phyloP scores from a whole-genome alignment of 176 grass and related monocot species.

The Lolium perenne region DNA sequence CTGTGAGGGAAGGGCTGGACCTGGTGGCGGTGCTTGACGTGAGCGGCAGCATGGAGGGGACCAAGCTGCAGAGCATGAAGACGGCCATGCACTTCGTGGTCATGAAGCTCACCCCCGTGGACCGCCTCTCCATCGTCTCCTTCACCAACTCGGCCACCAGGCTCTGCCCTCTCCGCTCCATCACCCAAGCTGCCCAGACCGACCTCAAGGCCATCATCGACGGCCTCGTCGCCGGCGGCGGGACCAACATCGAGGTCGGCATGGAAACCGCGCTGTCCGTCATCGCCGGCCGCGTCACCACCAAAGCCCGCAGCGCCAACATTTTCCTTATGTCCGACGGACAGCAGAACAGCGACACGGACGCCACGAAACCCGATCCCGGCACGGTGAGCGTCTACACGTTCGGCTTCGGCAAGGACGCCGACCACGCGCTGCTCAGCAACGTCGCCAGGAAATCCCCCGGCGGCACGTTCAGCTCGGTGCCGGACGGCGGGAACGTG shows the following conservation, averaged over 20 bases:
- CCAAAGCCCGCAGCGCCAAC: slow-evolving; percentile 9
- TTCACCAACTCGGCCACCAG: slow-evolving; percentile 14
- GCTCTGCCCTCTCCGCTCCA: slow-evolving; percentile 36
- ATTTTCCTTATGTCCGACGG: slow-evolving; percentile 44
- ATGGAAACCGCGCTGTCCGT: slow-evolving; percentile 22
- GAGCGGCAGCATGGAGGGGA: slow-evolving; percentile 17
- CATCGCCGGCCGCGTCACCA: slow-evolving; percentile 15
- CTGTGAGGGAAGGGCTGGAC: slow-evolving; percentile 6
- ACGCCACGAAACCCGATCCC: neutral
- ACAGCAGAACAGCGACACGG: neutral
- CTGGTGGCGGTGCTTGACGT: slow-evolving; percentile 44
- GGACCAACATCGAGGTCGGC: slow-evolving; percentile 29
- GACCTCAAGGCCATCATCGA: slow-evolving; percentile 2
- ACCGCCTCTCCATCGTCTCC: slow-evolving; percentile 48
- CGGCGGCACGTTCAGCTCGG: slow-evolving; percentile 7
- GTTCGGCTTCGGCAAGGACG: slow-evolving; percentile 25
- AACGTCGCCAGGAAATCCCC: slow-evolving; percentile 4
- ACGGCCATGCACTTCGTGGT: slow-evolving; percentile 34
- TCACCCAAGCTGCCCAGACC: slow-evolving; percentile 17
- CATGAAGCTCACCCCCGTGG: slow-evolving; percentile 28
- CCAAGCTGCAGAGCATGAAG: slow-evolving; percentile 28
- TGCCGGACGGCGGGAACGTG: slow-evolving; percentile 12
- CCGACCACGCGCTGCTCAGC: neutral
- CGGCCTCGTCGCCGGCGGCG: neutral
- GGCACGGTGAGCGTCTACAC: slow-evolving; percentile 20